Conservation (phyloP, 352 stramenopile species). For the Phytophthora hybrid region DNA sequence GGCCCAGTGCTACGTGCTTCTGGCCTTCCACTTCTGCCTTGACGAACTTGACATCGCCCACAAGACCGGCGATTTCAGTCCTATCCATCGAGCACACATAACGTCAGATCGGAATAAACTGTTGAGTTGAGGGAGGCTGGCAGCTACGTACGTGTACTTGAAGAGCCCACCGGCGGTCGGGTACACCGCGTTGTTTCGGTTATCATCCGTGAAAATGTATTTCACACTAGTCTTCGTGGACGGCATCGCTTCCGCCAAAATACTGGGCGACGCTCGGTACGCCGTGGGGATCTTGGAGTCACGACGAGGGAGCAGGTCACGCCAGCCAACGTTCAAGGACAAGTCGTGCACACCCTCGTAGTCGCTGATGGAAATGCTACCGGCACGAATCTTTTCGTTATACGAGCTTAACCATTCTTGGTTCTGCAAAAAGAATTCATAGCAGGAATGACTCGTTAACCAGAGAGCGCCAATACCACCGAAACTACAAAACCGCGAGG, state of each 20-base stretch:
- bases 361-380: conserved; percentile 87
- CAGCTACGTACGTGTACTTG: conserved; percentile 73
- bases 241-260: conserved; percentile 90
- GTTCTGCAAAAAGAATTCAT: conserved; percentile 47
- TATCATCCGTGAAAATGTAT: conserved; percentile 93
- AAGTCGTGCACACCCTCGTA: conserved; percentile 88
- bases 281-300: conserved; percentile 88
- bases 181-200: conserved; percentile 88
- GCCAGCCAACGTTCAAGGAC: conserved; percentile 87
- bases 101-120: conserved; percentile 7
- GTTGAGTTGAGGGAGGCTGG: neutral
- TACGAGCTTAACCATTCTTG: conserved; percentile 90
- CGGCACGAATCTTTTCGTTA: conserved; percentile 87
- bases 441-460: conserved; percentile 1
- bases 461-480: neutral
- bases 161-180: conserved; percentile 91
- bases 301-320: conserved; percentile 87
- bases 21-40: conserved; percentile 88
- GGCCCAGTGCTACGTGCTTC: conserved; percentile 80
- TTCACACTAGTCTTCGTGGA: conserved; percentile 94
- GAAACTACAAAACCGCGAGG: neutral
- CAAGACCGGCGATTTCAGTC: conserved; percentile 86
- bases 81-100: conserved; percentile 37
- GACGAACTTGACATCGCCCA: conserved; percentile 91
- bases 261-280: conserved; percentile 90